Conservation (phyloP, 2,329 filamentous ascomycete species). For the Fusarium camptoceras region DNA sequence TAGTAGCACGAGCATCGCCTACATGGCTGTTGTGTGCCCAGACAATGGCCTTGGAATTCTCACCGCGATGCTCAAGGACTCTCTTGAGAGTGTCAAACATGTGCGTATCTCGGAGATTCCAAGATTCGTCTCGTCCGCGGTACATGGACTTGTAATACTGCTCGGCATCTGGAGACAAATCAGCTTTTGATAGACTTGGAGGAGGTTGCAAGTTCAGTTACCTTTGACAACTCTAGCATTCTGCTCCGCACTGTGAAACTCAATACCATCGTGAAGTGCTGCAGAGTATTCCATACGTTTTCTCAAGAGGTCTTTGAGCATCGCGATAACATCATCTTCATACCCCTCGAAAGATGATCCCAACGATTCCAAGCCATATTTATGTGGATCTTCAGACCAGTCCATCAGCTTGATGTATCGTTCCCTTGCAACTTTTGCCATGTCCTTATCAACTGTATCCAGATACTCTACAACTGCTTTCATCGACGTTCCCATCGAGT, state of each 20-base stretch:
- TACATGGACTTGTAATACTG: constrained; percentile 35
- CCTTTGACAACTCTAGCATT: constrained; percentile 33
- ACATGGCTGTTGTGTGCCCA: constrained; percentile 36
- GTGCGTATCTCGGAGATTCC: constrained; percentile 31
- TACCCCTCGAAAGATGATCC: constrained; percentile 22
- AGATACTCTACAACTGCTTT: constrained; percentile 29
- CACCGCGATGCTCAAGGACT: constrained; percentile 26
- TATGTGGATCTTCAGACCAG: constrained; percentile 28
- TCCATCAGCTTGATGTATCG: constrained; percentile 23
- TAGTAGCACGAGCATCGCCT: constrained; percentile 31
- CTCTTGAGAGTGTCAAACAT: constrained; percentile 30
- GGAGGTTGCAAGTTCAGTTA: neutral
- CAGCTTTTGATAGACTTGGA: neutral
- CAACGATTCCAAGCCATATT: constrained; percentile 32
- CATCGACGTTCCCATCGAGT: constrained; percentile 31
- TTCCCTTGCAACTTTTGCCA: constrained; percentile 26
- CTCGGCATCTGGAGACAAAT: constrained; percentile 18
- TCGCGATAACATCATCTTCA: constrained; percentile 18
- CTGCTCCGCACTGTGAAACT: constrained; percentile 30
- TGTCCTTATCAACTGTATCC: constrained; percentile 28
- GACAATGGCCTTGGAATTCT: constrained; percentile 24
- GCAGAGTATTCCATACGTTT: constrained; percentile 24
- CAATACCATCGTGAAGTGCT: constrained; percentile 3
- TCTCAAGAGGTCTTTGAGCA: constrained; percentile 19
- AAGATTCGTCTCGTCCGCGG: constrained; percentile 25